Conservation (phyloP, 208 protist genomes). For the Trypanosoma boissoni region DNA sequence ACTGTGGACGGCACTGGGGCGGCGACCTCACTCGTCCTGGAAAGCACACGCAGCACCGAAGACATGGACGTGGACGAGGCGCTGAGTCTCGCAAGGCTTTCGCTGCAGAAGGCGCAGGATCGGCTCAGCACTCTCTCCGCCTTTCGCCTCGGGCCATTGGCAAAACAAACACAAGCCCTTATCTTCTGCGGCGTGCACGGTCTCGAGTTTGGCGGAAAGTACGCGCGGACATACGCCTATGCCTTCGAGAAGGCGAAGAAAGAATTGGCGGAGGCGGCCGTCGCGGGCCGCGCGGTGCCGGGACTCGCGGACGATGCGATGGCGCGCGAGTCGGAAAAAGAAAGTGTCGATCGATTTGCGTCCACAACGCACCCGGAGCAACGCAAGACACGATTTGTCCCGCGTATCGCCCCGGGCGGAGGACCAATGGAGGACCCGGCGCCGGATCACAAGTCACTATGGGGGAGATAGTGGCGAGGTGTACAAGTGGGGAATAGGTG, state of each 20-base stretch:
- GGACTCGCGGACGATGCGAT: slow-evolving; percentile 39
- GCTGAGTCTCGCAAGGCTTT: slow-evolving; percentile 42
- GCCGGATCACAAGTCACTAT: slow-evolving; percentile 60
- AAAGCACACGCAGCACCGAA: slow-evolving; percentile 26
- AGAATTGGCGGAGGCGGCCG: slow-evolving; percentile 42
- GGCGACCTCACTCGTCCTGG: slow-evolving; percentile 38
- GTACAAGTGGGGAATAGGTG: background rate
- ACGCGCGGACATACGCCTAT: slow-evolving; percentile 82
- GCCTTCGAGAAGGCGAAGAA: slow-evolving; percentile 74
- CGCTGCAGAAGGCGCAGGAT: slow-evolving; percentile 60
- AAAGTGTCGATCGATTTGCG: slow-evolving; percentile 73
- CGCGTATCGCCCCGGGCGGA: slow-evolving; percentile 35
- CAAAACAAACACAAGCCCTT: slow-evolving; percentile 68
- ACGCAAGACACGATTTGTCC: slow-evolving; percentile 62
- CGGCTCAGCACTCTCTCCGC: slow-evolving; percentile 68
- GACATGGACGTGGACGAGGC: slow-evolving; percentile 53
- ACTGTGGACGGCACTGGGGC: slow-evolving; percentile 73
- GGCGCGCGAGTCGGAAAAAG: slow-evolving; percentile 48
- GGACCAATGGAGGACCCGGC: slow-evolving; percentile 58
- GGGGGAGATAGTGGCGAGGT: slow-evolving; percentile 34
- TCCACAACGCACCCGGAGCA: slow-evolving; percentile 84
- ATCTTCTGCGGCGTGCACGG: slow-evolving; percentile 68
- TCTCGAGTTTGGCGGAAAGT: slow-evolving; percentile 77
- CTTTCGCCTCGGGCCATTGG: slow-evolving; percentile 47
- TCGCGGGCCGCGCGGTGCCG: slow-evolving; percentile 33